These are phyloP conservation scores for Tulasnella calospora DNA, from an alignment of 768 basidiomycete species.

Conservation along the genomic window DNA sequence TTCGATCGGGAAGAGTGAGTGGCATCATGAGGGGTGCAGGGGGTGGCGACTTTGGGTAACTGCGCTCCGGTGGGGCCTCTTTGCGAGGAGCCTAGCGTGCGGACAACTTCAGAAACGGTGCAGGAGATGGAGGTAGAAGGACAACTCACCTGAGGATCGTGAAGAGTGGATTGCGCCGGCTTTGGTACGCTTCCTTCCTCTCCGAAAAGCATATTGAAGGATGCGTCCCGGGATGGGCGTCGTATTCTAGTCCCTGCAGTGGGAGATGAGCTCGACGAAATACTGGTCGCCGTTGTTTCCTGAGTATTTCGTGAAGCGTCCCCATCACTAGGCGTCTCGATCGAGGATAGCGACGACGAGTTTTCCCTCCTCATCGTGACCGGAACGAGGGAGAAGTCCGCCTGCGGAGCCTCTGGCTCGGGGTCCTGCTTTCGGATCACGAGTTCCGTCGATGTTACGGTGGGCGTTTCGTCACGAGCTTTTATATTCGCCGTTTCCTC, in stretches of 20 bases:
- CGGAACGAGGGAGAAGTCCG: not conserved
- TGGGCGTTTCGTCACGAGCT: not conserved
- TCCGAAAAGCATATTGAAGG: constrained; percentile 4
- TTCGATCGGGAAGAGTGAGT: constrained; percentile 1
- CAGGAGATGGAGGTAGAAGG: not conserved
- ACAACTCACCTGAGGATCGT: not conserved
- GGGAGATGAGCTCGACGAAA: not conserved
- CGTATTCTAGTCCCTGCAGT: not conserved
- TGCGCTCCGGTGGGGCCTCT: not conserved
- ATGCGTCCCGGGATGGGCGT: not conserved
- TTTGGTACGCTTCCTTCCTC: not conserved
- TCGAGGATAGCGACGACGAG: not conserved
- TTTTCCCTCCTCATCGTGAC: not conserved
- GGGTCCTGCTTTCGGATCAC: not conserved
- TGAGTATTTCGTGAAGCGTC: not conserved
- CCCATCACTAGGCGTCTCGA: not conserved
- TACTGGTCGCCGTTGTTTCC: not conserved
- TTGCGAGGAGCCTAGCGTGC: not conserved
- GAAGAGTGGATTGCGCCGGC: not conserved
- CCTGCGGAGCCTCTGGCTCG: not conserved
- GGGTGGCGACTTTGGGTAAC: constrained; percentile 12
- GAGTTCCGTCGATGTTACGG: not conserved
- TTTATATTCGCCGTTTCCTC: not conserved
- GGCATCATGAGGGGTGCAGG: constrained; percentile 22
- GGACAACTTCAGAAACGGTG: not conserved